Evolutionary conservation across 2,329 filamentous ascomycete species (phyloP).

Genomic region (Pseudopithomyces chartarum): DNA sequence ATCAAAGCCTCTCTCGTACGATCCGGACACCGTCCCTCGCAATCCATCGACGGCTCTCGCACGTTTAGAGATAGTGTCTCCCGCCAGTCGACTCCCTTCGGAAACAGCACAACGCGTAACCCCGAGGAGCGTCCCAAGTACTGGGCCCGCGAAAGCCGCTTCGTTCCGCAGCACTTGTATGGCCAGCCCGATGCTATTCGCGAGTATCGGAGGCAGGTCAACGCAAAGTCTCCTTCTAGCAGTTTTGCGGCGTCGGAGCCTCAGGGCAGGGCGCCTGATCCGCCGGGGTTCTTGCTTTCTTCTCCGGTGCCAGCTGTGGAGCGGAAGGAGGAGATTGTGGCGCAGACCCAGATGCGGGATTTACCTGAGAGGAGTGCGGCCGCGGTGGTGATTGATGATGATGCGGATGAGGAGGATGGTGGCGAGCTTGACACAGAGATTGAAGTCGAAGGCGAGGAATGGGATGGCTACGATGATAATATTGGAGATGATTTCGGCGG

Average conservation of each 20-base stretch:
- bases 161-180: conserved; percentile 43
- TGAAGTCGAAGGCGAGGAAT: conserved; percentile 12
- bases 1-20: conserved; percentile 17
- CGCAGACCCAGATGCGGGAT: conserved; percentile 2
- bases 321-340: conserved; percentile 19
- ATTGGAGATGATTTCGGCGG: conserved; percentile 19
- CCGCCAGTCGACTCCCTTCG: conserved; percentile 15
- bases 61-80: conserved; percentile 14
- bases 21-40: neutral
- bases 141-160: conserved; percentile 37
- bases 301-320: conserved; percentile 31
- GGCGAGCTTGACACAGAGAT: conserved; percentile 13
- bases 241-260: conserved; percentile 31
- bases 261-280: conserved; percentile 22
- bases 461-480: conserved; percentile 1
- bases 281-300: conserved; percentile 20
- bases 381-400: conserved; percentile 12
- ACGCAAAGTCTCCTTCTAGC: conserved; percentile 12
- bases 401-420: conserved; percentile 14
- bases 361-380: conserved; percentile 12
- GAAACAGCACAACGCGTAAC: conserved; percentile 16
- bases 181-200: conserved; percentile 38
- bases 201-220: conserved; percentile 27
- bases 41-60: conserved; percentile 13
- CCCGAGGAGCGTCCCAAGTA: conserved; percentile 33